Evolutionary conservation across 768 basidiomycete species (phyloP), one percentile per base, ranked within the genome.

Genomic region (Lactifluus subvellereus): DNA sequence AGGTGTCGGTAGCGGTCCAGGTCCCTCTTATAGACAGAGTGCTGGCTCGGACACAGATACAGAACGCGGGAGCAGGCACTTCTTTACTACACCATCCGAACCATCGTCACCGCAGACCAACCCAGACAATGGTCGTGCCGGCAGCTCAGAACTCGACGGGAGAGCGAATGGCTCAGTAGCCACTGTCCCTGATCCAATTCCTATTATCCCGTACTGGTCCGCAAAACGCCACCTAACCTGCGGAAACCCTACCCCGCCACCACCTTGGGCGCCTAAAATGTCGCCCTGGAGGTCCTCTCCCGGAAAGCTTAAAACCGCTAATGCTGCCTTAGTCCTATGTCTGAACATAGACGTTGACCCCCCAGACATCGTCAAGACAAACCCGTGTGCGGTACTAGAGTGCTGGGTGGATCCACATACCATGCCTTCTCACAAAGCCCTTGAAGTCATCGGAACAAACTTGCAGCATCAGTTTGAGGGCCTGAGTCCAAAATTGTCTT

Each of bases 301-400:
- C 2, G 87, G 87, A 64, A 92, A 94, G 72, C 83, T 96, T 57
- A 96, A 96, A 75, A 98, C 94, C 1, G 85, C 88, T 18, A 88
- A 92, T 40, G 96, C 93, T 2, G 88, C 87, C 1, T 79, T 96
- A 6, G 89, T 96, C 9, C 77, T 98, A 59, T 99, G 97, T 71
- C 80, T 99, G 20, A 98, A 98, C 75, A 93, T 98, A 72, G 95
- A 96, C 59, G 91, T 97, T 51, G 96, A 98, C 71, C 97, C 97
- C 18, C 97, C 97, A 65, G 97, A 99, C 71, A 80, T 98, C 57
- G 88, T 98, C 76, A 99, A 98, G 79, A 98, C 96, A 6, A 89
- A 89, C 66, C 97, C 97, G 0, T 98, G 94, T 68, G 94, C 97
- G 0, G 87, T 89, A 48, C 78, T 97, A 53, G 96, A 98, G 74